These are phyloP conservation scores for Pseudogymnoascus sp. DNA, from an alignment of 2,329 filamentous ascomycete genomes.

Conservation along the genomic window DNA sequence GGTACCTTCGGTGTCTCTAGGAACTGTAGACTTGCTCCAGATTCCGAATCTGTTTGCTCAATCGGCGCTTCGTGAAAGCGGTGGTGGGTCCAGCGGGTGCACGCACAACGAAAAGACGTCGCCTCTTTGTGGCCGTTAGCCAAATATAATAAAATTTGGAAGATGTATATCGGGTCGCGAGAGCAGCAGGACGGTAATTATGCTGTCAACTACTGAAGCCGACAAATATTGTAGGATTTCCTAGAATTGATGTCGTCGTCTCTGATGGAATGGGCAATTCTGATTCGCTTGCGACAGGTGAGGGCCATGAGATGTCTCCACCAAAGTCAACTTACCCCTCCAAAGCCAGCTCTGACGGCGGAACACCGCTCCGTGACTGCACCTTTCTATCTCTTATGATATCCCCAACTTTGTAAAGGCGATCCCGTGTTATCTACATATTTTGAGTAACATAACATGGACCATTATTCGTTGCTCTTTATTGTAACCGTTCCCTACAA, in stretches of 20 bases:
- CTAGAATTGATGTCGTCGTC: slow-evolving; percentile 2
- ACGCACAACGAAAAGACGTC: slow-evolving; percentile 5
- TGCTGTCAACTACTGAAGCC: not conserved
- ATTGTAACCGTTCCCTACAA: not conserved
- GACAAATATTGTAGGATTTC: slow-evolving; percentile 1
- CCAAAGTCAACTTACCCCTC: slow-evolving; percentile 6
- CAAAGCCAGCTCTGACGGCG: not conserved
- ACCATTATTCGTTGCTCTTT: not conserved
- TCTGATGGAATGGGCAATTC: not conserved
- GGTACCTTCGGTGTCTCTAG: slow-evolving; percentile 6
- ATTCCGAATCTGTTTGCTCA: slow-evolving; percentile 7
- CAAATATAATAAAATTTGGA: not conserved
- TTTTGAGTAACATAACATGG: slow-evolving; percentile 1
- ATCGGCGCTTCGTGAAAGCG: slow-evolving; percentile 6
- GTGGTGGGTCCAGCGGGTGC: slow-evolving; percentile 5
- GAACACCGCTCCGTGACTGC: not conserved
- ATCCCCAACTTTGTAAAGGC: not conserved
- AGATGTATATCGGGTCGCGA: not conserved
- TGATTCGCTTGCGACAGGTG: not conserved
- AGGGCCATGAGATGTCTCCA: not conserved
- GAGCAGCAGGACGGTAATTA: not conserved
- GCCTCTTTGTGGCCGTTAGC: not conserved
- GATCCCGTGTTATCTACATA: slow-evolving; percentile 1
- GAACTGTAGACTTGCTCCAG: slow-evolving; percentile 6
- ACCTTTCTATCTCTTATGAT: slow-evolving; percentile 1